Evolutionary conservation across 2,329 filamentous ascomycete genomes (phyloP).

Genomic region (Sporothrix luriei): DNA sequence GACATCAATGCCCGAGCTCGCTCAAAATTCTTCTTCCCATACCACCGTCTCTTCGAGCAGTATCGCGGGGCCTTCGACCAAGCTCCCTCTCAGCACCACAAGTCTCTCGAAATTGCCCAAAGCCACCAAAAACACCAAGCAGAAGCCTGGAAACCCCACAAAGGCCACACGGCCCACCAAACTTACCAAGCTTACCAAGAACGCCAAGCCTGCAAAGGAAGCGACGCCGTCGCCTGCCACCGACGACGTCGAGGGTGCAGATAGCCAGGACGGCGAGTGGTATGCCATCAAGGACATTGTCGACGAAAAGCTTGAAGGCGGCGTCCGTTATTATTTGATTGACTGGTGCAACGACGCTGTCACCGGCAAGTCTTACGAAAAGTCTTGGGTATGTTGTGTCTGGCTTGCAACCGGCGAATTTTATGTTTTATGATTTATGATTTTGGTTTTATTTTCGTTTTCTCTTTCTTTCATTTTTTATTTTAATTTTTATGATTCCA

Average conservation of each 20-base stretch:
- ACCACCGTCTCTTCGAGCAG: slow-evolving; percentile 9
- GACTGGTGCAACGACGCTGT: slow-evolving; percentile 59
- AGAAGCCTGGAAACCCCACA: too few relatives aligned
- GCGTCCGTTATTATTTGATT: slow-evolving; percentile 52
- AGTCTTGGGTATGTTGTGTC: slow-evolving; percentile 53
- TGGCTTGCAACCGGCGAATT: too few relatives aligned
- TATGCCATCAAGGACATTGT: slow-evolving; percentile 45
- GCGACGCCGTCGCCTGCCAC: not conserved
- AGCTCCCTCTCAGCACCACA: not conserved
- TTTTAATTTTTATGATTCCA: not conserved
- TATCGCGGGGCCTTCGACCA: not conserved
- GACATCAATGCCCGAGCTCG: slow-evolving; percentile 29
- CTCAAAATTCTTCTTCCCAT: not conserved
- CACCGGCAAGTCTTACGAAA: slow-evolving; percentile 52
- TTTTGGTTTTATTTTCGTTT: not conserved
- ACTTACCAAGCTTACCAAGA: not conserved
- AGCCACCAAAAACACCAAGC: too few relatives aligned
- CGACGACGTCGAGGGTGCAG: not conserved
- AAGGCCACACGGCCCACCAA: not conserved
- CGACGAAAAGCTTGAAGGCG: slow-evolving; percentile 42
- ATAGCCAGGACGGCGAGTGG: slow-evolving; percentile 34
- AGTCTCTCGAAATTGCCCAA: not conserved
- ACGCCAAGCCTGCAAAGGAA: not conserved
- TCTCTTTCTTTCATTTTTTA: not conserved
- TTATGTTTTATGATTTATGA: too few relatives aligned